Conservation (phyloP, 805 yeast species). For the Wickerhamiella cacticola region DNA sequence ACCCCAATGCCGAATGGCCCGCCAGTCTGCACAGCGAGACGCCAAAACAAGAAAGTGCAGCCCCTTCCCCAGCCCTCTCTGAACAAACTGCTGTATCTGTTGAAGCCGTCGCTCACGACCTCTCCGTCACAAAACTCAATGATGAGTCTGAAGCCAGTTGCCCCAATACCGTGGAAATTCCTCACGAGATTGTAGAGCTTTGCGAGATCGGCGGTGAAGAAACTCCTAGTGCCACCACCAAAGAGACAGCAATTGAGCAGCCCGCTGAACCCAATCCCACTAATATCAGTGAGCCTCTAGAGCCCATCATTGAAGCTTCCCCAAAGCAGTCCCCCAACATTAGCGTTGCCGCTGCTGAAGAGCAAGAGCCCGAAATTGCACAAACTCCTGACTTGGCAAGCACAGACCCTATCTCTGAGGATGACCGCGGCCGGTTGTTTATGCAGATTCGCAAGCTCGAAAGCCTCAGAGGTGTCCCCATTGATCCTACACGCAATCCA, state of each 20-base stretch:
- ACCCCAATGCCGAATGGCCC: conserved; percentile 16
- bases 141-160: neutral
- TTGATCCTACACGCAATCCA: conserved; percentile 21
- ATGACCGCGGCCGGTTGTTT: conserved; percentile 24
- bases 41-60: neutral
- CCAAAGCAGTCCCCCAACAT: neutral
- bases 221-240: neutral
- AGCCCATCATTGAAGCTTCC: too few relatives aligned
- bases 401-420: conserved; percentile 20
- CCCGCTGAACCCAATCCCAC: neutral
- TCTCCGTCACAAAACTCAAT: neutral
- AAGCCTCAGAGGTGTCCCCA: conserved; percentile 21
- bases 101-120: neutral
- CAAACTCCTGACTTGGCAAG: conserved; percentile 18
- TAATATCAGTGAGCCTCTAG: neutral
- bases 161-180: neutral
- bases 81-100: neutral
- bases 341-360: neutral
- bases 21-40: neutral
- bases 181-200: neutral
- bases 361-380: neutral
- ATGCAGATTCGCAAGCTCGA: conserved; percentile 22
- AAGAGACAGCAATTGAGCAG: neutral
- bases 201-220: conserved; percentile 5
- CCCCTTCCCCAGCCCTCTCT: conserved; percentile 1